phyloP scores from a whole-genome alignment of 306 rosid species.

The Adenanthera pavonina region DNA sequence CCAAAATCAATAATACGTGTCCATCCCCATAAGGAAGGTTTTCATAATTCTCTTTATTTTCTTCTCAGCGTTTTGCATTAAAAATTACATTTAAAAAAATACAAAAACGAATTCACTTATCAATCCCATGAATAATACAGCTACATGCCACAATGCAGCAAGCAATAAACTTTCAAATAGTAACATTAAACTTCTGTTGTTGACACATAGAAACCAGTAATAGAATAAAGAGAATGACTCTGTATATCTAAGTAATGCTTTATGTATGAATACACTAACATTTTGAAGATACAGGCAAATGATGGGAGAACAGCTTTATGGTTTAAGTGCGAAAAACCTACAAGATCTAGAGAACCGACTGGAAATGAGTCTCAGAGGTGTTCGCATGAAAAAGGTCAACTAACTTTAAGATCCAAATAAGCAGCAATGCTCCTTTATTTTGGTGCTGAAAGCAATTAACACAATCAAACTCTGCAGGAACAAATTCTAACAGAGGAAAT shows the following conservation, averaged over 20 bases:
- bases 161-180: constrained; percentile 10
- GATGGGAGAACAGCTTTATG: constrained; percentile 73
- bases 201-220: not conserved
- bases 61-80: not conserved
- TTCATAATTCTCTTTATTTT: not conserved
- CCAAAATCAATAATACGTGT: not conserved
- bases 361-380: constrained; percentile 65
- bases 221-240: not conserved
- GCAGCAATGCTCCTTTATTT: not conserved
- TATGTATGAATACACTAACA: constrained; percentile 23
- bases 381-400: constrained; percentile 70
- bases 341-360: constrained; percentile 69
- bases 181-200: not conserved
- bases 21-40: not conserved
- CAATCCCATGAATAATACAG: constrained; percentile 11
- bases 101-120: not conserved
- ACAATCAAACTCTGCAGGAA: constrained; percentile 54
- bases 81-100: not conserved
- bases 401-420: constrained; percentile 15
- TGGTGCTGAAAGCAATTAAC: constrained; percentile 31
- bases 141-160: not conserved
- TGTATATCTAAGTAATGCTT: constrained; percentile 19
- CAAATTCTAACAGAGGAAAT: constrained; percentile 58
- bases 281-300: constrained; percentile 52
- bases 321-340: constrained; percentile 59